Evolutionary conservation across 192 early-diverging fungal species (phyloP).

Genomic region (Allomyces macrogynus): DNA sequence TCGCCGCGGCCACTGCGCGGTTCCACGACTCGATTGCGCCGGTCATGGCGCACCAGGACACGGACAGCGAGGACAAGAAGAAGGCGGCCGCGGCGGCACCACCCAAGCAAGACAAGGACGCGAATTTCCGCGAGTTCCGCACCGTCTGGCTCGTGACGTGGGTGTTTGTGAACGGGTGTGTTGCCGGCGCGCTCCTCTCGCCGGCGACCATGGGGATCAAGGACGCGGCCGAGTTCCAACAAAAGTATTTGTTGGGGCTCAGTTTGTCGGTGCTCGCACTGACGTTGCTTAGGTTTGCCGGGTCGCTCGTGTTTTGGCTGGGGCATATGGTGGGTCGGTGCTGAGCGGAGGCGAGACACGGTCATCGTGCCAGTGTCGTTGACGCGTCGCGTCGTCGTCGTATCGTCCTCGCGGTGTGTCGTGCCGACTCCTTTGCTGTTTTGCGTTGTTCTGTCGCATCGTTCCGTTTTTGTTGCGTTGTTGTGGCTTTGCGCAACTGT

Average conservation of each 20-base stretch:
- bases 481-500: too few species aligned
- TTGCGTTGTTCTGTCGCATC: too few species aligned
- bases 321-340: not conserved
- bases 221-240: not conserved
- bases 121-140: conserved; percentile 26
- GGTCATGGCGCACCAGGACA: not conserved
- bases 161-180: conserved; percentile 18
- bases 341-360: not conserved
- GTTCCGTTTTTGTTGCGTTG: too few species aligned
- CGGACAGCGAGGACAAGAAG: not conserved
- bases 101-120: conserved; percentile 3
- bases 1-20: too few species aligned
- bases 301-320: not conserved
- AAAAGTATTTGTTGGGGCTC: not conserved
- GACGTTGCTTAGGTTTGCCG: not conserved
- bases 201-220: not conserved
- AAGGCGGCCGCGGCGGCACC: not conserved
- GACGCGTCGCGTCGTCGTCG: too few species aligned
- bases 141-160: conserved; percentile 23
- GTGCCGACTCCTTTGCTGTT: too few species aligned
- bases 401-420: too few species aligned
- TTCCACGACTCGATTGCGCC: too few species aligned
- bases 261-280: not conserved
- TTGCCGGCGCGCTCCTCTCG: conserved; percentile 6
- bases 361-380: too few species aligned